Conservation (phyloP, 495 filamentous ascomycete species). For the Trichoderma asperelloides region DNA sequence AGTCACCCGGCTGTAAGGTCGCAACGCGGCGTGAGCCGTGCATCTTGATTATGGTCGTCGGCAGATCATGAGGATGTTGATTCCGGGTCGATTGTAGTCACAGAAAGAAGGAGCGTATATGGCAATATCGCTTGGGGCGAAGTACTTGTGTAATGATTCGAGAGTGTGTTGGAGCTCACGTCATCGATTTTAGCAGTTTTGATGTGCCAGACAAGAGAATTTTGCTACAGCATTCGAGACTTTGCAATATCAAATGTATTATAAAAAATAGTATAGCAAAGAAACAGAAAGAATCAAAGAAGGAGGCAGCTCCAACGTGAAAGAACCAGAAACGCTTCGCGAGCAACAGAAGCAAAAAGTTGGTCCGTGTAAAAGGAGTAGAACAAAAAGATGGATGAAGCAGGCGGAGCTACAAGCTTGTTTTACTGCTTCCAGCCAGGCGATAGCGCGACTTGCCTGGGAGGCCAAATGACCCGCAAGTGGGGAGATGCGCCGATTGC, state of each 20-base stretch:
- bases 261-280: background rate
- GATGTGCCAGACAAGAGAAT: background rate
- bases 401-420: background rate
- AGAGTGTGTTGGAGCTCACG: background rate
- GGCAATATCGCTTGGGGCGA: background rate
- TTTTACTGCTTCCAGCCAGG: background rate
- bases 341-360: background rate
- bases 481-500: background rate
- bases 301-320: background rate
- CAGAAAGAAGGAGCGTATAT: background rate
- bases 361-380: background rate
- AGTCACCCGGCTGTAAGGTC: constrained; percentile 42
- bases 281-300: background rate
- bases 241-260: background rate
- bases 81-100: background rate
- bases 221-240: background rate
- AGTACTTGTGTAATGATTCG: background rate
- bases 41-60: constrained; percentile 24
- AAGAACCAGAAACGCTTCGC: background rate
- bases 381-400: background rate
- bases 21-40: constrained; percentile 40
- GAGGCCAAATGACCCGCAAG: background rate
- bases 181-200: background rate
- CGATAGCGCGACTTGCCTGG: background rate
- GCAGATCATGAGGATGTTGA: background rate